These are phyloP conservation scores for Pseudopithomyces maydicus DNA, from an alignment of 2,329 filamentous ascomycete species.

Conservation along the genomic window DNA sequence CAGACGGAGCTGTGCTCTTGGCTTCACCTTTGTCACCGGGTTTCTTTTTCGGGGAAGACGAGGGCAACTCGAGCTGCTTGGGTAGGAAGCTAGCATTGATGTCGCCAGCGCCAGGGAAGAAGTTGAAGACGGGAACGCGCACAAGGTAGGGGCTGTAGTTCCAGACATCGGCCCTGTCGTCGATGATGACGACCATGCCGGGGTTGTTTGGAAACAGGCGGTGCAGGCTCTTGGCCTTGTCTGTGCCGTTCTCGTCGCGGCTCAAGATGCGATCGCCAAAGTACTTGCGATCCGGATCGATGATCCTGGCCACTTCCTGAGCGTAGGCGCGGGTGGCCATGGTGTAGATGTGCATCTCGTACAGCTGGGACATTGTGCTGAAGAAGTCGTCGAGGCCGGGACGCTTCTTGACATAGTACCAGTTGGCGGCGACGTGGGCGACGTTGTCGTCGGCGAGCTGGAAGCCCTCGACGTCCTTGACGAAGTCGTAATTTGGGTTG, in stretches of 20 bases:
- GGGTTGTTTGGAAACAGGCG: constrained; percentile 94
- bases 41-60: constrained; percentile 26
- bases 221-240: constrained; percentile 87
- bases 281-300: constrained; percentile 85
- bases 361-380: constrained; percentile 75
- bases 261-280: constrained; percentile 96
- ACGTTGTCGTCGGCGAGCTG: constrained; percentile 79
- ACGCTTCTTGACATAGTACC: constrained; percentile 98
- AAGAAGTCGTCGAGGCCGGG: constrained; percentile 85
- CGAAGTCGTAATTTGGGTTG: constrained; percentile 88
- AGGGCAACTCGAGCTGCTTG: constrained; percentile 61
- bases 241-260: constrained; percentile 93
- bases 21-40: constrained; percentile 19
- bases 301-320: constrained; percentile 85
- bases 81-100: constrained; percentile 98
- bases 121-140: constrained; percentile 94
- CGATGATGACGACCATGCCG: constrained; percentile 99
- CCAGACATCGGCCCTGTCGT: constrained; percentile 97
- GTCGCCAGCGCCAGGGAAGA: constrained; percentile 96
- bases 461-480: constrained; percentile 87
- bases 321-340: constrained; percentile 99
- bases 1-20: not conserved
- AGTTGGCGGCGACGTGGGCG: constrained; percentile 52
- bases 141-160: constrained; percentile 90
- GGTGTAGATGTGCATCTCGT: constrained; percentile 97